phyloP scores from a whole-genome alignment of 192 early-diverging fungal species.

The Mortierella antarctica region DNA sequence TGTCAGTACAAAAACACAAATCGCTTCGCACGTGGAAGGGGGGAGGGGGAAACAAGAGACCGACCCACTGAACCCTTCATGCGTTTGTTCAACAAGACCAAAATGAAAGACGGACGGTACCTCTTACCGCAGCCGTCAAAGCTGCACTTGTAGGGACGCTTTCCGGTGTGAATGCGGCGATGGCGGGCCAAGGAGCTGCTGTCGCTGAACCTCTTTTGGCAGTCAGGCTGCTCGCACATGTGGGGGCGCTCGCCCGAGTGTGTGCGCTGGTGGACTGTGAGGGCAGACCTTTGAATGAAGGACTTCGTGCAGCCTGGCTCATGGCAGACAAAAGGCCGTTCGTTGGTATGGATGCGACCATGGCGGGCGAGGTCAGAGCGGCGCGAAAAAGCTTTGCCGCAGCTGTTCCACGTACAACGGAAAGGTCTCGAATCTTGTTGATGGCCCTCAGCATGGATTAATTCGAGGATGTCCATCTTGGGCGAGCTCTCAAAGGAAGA shows the following conservation, averaged over 20 bases:
- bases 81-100: background rate
- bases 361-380: conserved; percentile 81
- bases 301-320: conserved; percentile 78
- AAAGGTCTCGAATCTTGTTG: conserved; percentile 60
- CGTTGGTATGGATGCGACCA: conserved; percentile 82
- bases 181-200: conserved; percentile 82
- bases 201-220: conserved; percentile 83
- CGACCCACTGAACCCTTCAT: background rate
- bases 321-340: conserved; percentile 78
- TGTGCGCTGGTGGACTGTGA: conserved; percentile 83
- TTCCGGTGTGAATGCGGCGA: conserved; percentile 73
- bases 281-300: conserved; percentile 85
- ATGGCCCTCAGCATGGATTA: conserved; percentile 59
- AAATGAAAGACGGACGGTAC: conserved; percentile 11
- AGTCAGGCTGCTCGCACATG: conserved; percentile 72
- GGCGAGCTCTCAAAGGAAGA: conserved; percentile 24
- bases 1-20: background rate
- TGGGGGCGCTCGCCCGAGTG: conserved; percentile 85
- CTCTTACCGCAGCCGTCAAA: conserved; percentile 61
- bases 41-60: background rate
- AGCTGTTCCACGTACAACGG: conserved; percentile 68
- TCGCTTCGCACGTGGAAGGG: background rate
- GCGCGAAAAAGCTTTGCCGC: conserved; percentile 77
- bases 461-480: conserved; percentile 68
- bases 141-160: conserved; percentile 72